Evolutionary conservation across 1,139 yeast species (phyloP), one percentile per base, ranked within the genome.

Genomic region (Candida labiduridarum): DNA sequence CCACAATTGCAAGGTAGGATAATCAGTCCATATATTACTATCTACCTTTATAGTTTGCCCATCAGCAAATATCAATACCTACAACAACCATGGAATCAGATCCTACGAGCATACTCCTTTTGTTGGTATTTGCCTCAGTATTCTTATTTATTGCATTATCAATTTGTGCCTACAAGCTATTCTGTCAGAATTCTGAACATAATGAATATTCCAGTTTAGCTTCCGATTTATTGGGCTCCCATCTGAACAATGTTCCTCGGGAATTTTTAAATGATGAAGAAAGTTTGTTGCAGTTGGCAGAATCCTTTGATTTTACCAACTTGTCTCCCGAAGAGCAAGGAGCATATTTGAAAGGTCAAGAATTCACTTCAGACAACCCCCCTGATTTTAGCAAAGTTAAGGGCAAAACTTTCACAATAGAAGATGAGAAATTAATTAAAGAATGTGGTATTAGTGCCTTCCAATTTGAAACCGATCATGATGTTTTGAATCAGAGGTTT

Each of bases 241-340:
- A 53, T 34, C 52, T 56, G 25, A 51, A 52, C 43, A 65, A 68
- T 41, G 63, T 73, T 4, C 78, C 78, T 4, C 62, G 65, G 34
- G 80, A 72, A 51, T 76, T 71, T 52, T 58, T 76, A 22, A 74
- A 75, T 55, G 80, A 76, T 55, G 78, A 74, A 48, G 79, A 75
- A 54, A 56, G 75, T 3, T 59, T 76, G 39, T 52, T 52, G 10
- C 68, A 66, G 16, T 62, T 76, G 47, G 71, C 75, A 0, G 71
- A 73, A 22, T 73, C 72, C 44, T 74, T 60, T 54, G 77, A 74
- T 50, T 75, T 68, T 55, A 63, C 71, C 12, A 58, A 60, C 15
- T 61, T 76, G 29, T 69, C 78, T 1, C 80, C 80, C 2, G 80
- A 76, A 54, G 81, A 76, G 51, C 80, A 75, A 54, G 55, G 61